Base-by-base conservation (phyloP, 169 alveolate genomes). In the Eimeria praecox region DNA sequence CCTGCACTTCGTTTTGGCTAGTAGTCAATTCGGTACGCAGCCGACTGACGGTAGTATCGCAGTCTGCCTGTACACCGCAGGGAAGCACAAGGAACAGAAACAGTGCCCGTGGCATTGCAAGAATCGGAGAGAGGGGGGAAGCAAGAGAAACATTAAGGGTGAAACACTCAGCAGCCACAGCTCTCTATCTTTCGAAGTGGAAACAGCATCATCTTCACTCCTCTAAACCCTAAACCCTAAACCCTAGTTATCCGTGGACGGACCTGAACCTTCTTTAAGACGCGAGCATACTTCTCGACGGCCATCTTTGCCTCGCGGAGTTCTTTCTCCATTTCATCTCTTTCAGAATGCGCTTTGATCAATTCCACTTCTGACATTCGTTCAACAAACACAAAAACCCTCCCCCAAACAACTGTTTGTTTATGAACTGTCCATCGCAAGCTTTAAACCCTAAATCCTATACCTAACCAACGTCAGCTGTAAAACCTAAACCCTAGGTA, bases 261-360 rank as follows among this genome's bases (percentile, higher is more conserved):
- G 6, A 89, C 95, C 75, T 89, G 95, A 40, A 89, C 59, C 12
- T 46, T 52, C 40, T 89, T 77, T 27, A 89, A n/a, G 49, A 33
- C 95, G 8, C 75, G 73, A 27, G 56, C 80, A 16, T 64, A 69
- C 9, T 77, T 89, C 40, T 66, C 95, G 1, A 89, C 95, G 12
- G 88, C 80, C 42, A 30, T 49, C 27, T 77, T 75, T 44, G 88
- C 30, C 27, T 89, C 95, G 9, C 44, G 73, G 42, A 89, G 78
- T 78, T 89, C 95, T 27, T 59, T 46, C 30, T 89, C 95, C 62
- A 89, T 89, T 12, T 83, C 95, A 30, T 89, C 95, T n/a, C 95
- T 75, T 30, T 89, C 95, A 10, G 95, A 75, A 33, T 69, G 95
- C 9, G 95, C 78, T 59, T 54, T 75, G 9, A 89, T 89, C 35